phyloP scores from a whole-genome alignment of 495 filamentous ascomycete genomes.

The Aspergillus coremiiformis region DNA sequence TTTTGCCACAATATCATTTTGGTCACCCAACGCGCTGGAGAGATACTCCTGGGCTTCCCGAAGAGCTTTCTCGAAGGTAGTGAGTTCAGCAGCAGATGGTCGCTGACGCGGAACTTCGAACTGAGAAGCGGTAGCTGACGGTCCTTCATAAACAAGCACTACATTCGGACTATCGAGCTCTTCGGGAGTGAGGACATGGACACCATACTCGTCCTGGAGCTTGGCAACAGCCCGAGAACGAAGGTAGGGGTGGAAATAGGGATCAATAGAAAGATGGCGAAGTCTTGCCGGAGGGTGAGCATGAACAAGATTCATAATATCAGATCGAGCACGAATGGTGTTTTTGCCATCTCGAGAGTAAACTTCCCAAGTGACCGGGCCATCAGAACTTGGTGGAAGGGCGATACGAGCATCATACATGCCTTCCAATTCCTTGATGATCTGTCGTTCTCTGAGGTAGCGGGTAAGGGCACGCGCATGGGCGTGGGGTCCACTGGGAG shows the following conservation, averaged over 20 bases:
- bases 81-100: conserved; percentile 52
- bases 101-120: conserved; percentile 63
- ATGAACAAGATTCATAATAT: conserved; percentile 72
- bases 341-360: conserved; percentile 81
- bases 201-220: conserved; percentile 66
- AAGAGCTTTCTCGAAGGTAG: conserved; percentile 60
- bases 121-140: conserved; percentile 41
- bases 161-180: conserved; percentile 56
- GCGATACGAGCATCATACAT: conserved; percentile 74
- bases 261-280: conserved; percentile 62
- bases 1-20: conserved; percentile 58
- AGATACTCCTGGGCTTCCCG: conserved; percentile 67
- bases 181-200: conserved; percentile 70
- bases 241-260: conserved; percentile 78
- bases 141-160: conserved; percentile 78
- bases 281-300: conserved; percentile 74
- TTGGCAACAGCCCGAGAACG: conserved; percentile 53
- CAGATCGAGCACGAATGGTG: conserved; percentile 66
- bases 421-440: conserved; percentile 70
- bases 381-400: conserved; percentile 56
- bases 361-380: conserved; percentile 69
- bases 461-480: conserved; percentile 80
- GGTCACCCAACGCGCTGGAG: conserved; percentile 57
- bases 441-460: conserved; percentile 69
- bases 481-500: conserved; percentile 58